These are phyloP conservation scores for Stephania cephalantha DNA, from an alignment of 164 flowering plant species.

Conservation along the genomic window DNA sequence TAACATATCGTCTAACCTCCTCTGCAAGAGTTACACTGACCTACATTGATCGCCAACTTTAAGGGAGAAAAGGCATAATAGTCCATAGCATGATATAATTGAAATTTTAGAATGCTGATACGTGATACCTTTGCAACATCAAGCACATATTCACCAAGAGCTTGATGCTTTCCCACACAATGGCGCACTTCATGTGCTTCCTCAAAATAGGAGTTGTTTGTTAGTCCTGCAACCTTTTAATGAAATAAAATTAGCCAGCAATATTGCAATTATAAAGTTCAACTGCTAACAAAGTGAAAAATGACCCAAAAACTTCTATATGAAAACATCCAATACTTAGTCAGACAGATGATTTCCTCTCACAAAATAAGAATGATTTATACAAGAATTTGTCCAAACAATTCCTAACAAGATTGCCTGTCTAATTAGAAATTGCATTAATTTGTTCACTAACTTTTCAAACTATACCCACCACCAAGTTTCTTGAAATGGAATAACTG, in stretches of 20 bases:
- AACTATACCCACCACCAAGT: too few relatives aligned
- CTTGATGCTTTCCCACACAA: conserved; percentile 59
- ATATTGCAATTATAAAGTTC: conserved; percentile 1
- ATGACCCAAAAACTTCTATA: not conserved
- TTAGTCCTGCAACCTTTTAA: conserved; percentile 85
- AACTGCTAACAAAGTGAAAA: not conserved
- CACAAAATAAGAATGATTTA: too few relatives aligned
- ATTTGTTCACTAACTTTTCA: too few relatives aligned
- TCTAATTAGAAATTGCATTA: too few relatives aligned
- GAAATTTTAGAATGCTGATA: not conserved
- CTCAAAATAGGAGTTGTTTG: conserved; percentile 72
- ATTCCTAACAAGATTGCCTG: too few relatives aligned
- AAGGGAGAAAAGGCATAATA: conserved; percentile 12
- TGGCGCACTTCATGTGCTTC: conserved; percentile 78
- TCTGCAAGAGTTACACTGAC: conserved; percentile 61
- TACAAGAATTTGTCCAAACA: too few relatives aligned
- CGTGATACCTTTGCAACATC: conserved; percentile 81
- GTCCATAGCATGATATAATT: conserved; percentile 6
- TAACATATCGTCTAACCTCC: conserved; percentile 82
- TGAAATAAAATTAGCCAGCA: conserved; percentile 12
- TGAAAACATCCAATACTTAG: not conserved
- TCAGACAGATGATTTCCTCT: not conserved
- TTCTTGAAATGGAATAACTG: too few relatives aligned
- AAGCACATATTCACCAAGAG: conserved; percentile 78
- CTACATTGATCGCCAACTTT: conserved; percentile 26